phyloP scores from a whole-genome alignment of 306 rosid genomes.

The Argentina anserina region DNA sequence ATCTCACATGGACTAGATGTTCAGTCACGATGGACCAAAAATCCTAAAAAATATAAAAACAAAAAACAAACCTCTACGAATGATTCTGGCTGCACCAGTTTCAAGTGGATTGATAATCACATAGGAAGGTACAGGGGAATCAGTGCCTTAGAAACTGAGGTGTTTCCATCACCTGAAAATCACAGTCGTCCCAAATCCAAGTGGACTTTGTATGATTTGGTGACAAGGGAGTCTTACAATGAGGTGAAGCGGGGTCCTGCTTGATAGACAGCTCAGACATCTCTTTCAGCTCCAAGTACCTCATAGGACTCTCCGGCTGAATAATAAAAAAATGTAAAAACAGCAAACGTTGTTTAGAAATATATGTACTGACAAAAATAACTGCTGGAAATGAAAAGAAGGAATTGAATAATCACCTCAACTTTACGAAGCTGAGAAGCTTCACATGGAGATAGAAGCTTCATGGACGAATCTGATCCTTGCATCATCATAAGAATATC shows the following conservation, averaged over 20 bases:
- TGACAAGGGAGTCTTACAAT: not conserved
- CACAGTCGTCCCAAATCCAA: slow-evolving; percentile 4
- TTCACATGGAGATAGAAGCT: not conserved
- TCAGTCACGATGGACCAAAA: too few relatives aligned
- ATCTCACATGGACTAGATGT: too few relatives aligned
- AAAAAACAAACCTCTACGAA: too few relatives aligned
- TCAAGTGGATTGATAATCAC: not conserved
- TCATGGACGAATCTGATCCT: slow-evolving; percentile 25
- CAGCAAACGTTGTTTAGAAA: not conserved
- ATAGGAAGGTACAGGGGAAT: not conserved
- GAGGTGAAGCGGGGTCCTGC: not conserved
- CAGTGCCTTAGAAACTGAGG: not conserved
- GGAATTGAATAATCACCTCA: slow-evolving; percentile 27
- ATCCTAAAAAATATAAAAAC: too few relatives aligned
- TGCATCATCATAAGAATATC: slow-evolving; percentile 24
- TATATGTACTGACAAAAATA: not conserved
- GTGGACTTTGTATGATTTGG: not conserved
- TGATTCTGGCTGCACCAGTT: not conserved
- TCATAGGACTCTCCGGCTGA: not conserved
- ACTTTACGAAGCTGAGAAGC: slow-evolving; percentile 15
- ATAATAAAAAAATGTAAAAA: not conserved
- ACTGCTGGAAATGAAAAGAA: not conserved
- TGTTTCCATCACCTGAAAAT: not conserved
- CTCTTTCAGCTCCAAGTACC: not conserved
- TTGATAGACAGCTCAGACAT: slow-evolving; percentile 23